phyloP scores from a whole-genome alignment of 2,329 filamentous ascomycete genomes.

The Fusarium armeniacum region DNA sequence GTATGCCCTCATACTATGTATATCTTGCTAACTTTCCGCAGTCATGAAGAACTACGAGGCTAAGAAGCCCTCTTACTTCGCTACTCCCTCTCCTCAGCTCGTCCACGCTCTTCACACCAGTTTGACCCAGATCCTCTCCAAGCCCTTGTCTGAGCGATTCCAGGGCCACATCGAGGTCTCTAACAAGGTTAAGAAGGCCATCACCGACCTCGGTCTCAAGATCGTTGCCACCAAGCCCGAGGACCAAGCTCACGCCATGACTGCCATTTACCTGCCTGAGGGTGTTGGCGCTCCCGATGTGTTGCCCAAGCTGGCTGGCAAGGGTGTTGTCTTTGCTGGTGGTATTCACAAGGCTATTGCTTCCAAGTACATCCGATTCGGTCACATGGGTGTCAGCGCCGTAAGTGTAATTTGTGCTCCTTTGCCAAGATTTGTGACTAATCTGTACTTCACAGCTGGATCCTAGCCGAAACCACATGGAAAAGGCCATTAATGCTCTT shows the following conservation, averaged over 20 bases:
- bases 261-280: constrained; percentile 94
- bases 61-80: constrained; percentile 97
- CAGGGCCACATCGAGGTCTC: constrained; percentile 83
- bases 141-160: constrained; percentile 85
- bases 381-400: constrained; percentile 97
- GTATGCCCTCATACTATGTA: too few relatives aligned
- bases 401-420: constrained; percentile 61
- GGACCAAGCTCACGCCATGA: constrained; percentile 98
- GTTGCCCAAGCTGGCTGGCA: constrained; percentile 85
- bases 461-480: constrained; percentile 82
- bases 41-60: constrained; percentile 99
- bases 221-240: constrained; percentile 88
- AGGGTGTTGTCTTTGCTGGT: constrained; percentile 93
- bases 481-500: constrained; percentile 84
- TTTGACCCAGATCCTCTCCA: constrained; percentile 85
- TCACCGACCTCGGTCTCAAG: constrained; percentile 85
- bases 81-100: constrained; percentile 94
- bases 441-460: constrained; percentile 69
- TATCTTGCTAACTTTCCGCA: constrained; percentile 52
- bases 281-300: constrained; percentile 84
- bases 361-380: constrained; percentile 92
- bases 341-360: constrained; percentile 97
- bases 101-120: constrained; percentile 93
- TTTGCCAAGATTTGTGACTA: constrained; percentile 33
- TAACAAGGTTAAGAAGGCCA: constrained; percentile 86